Conservation (phyloP, 441 rosid species). For the Pelargonium australe region DNA sequence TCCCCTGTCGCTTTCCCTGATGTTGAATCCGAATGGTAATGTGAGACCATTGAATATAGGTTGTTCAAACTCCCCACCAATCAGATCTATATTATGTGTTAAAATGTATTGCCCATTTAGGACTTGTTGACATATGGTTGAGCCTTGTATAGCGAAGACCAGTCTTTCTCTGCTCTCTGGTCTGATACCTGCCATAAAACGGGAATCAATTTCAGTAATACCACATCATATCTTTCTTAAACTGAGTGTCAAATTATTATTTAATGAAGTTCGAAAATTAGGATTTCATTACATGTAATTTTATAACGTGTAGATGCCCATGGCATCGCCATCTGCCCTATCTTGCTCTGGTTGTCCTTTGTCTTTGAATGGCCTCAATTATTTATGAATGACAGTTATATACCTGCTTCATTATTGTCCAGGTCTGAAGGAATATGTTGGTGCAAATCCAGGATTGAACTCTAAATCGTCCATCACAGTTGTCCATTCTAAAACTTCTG, state of each 20-base stretch:
- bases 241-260: not conserved
- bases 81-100: not conserved
- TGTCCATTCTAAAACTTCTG: conserved; percentile 49
- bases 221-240: not conserved
- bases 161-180: too few relatives aligned
- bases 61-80: too few relatives aligned
- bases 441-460: conserved; percentile 82
- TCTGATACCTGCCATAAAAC: not conserved
- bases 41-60: not conserved
- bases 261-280: not conserved
- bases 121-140: not conserved
- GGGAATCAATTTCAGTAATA: not conserved
- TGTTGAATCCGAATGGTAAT: not conserved
- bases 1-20: conserved; percentile 4
- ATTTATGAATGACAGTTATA: conserved; percentile 7
- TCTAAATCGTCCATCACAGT: conserved; percentile 44
- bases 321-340: conserved; percentile 1
- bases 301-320: not conserved
- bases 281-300: not conserved
- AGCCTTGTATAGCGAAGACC: not conserved
- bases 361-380: not conserved
- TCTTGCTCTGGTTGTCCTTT: not conserved
- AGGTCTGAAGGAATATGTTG: conserved; percentile 93
- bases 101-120: not conserved
- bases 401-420: conserved; percentile 27